A percentile compares a stretch with the other conserved stretches of the same genome.
phyloP scores from a whole-genome alignment of 306 rosid genomes.

The Sicyos baderoa region DNA sequence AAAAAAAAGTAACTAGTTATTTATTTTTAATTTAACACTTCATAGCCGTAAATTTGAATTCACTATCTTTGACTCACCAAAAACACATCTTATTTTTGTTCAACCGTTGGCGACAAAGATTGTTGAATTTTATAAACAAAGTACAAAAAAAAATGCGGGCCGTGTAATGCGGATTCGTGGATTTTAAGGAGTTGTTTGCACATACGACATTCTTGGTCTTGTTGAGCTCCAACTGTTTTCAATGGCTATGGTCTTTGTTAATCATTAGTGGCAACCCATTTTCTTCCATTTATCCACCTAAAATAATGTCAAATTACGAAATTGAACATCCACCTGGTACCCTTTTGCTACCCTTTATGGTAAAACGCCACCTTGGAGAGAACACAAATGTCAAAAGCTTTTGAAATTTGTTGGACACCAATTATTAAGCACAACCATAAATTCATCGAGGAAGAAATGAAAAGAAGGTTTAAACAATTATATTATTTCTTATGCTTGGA shows the following conservation, averaged over 20 bases:
- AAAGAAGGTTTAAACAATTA: too few species aligned
- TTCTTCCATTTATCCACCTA: neutral
- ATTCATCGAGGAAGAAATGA: too few species aligned
- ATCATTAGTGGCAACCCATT: conserved; percentile 7
- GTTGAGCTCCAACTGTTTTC: neutral
- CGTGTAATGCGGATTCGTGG: neutral
- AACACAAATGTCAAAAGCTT: neutral
- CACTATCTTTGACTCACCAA: too few species aligned
- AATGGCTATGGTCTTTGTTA: neutral
- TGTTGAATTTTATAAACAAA: neutral
- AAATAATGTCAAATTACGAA: neutral
- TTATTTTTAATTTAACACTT: too few species aligned
- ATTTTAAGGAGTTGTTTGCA: neutral
- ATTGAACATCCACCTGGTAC: neutral
- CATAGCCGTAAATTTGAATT: too few species aligned
- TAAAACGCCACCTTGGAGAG: neutral
- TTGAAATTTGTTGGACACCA: neutral
- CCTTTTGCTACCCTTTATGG: neutral
- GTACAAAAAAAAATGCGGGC: neutral
- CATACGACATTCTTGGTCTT: neutral
- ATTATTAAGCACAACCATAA: neutral
- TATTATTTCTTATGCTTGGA: too few species aligned
- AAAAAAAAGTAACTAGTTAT: too few species aligned
- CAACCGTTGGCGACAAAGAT: too few species aligned
- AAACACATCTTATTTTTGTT: too few species aligned